Percentiles rank a stretch among this genome's conserved stretches.
phyloP scores from a whole-genome alignment of 306 rosid species.

The Rosa lucieae region DNA sequence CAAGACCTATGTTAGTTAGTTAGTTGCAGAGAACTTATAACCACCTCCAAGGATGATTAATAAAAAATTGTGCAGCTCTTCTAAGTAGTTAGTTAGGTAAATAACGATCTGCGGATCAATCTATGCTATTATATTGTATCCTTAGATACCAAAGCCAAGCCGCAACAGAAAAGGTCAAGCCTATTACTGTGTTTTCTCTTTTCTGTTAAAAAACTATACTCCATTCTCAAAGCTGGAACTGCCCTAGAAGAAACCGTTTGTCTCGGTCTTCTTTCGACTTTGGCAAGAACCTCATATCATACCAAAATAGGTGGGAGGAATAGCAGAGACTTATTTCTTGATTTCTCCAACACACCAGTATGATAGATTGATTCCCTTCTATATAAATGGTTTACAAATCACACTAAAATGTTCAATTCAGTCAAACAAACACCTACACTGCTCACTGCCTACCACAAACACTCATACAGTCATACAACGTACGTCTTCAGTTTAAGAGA shows the following conservation, averaged over 20 bases:
- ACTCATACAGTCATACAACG: not conserved
- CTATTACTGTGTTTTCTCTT: not conserved
- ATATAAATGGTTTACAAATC: constrained; percentile 1
- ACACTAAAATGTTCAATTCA: constrained; percentile 9
- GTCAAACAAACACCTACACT: not conserved
- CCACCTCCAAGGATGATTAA: not conserved
- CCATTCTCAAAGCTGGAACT: not conserved
- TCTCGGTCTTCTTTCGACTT: not conserved
- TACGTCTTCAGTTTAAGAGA: not conserved
- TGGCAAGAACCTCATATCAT: constrained; percentile 14
- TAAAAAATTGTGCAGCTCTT: not conserved
- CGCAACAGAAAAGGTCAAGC: not conserved
- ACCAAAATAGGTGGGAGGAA: not conserved
- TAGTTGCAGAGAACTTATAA: not conserved
- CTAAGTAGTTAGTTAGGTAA: constrained; percentile 16
- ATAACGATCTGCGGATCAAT: constrained; percentile 4
- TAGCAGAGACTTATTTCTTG: not conserved
- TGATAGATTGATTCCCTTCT: not conserved
- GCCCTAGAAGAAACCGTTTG: constrained; percentile 14
- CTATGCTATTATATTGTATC: not conserved
- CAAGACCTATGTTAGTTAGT: constrained; percentile 9
- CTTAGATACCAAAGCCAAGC: not conserved
- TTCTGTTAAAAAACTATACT: not conserved
- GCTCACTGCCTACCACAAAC: not conserved
- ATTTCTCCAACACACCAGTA: constrained; percentile 6